Evolutionary conservation across 1,139 yeast genomes (phyloP), one percentile per base, ranked within the genome.

Genomic region (Yamadazyma conglobata): DNA sequence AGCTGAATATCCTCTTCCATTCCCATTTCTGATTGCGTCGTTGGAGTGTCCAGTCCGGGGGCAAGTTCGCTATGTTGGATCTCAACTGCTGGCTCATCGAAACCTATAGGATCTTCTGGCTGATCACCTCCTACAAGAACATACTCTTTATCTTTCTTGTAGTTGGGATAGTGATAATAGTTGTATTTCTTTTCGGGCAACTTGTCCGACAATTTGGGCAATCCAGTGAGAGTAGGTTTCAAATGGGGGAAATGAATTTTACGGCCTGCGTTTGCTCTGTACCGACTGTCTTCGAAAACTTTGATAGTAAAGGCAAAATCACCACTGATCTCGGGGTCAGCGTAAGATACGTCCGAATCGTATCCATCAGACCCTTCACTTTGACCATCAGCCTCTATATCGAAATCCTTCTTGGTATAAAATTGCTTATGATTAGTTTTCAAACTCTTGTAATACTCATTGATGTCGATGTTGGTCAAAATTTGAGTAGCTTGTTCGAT

Each of bases 291-390:
- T 23, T 50, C 50, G 21, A 42, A 48, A 31, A 44, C 33, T 41
- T 70, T 75, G 9, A 79, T 59, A 5, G 63, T 59, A 44, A 79
- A 81, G 0, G 72, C 77, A 46, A 61, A 62, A 31, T 70, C 65
- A 4, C 70, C 75, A 14, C 71, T 60, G 10, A 70, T 50, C 29
- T 63, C 65, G 1, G 81, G 80, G 34, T 71, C 65, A 0, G 80
- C 79, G 19, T 69, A 45, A 0, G 80, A 73, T 1, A 73, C 55
- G 38, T 67, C 73, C 0, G 77, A 70, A 19, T 62, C 65, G 36
- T 62, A 63, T 2, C 63, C 75, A 19, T 62, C 65, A 35, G 61
- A 62, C 2, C 62, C 74, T 15, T 46, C 51, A 17, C 41, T 44
- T 4, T 36, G 41, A 12, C 47, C 54, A 16, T 43, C 47, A 4